Conservation (phyloP, 495 filamentous ascomycete species). For the Polyplosphaeria fusca region DNA sequence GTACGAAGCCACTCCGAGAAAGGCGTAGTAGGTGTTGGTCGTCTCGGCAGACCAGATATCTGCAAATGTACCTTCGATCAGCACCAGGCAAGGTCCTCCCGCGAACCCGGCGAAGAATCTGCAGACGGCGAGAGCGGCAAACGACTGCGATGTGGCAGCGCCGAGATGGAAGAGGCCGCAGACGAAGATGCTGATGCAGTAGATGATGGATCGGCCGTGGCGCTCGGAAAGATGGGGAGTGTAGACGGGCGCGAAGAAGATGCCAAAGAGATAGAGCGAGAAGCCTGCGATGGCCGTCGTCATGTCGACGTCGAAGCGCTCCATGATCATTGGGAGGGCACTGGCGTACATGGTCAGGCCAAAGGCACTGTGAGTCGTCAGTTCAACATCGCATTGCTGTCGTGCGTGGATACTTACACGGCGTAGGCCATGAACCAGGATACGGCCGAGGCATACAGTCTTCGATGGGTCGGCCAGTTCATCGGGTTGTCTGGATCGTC, state of each 20-base stretch:
- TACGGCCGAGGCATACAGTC: conserved; percentile 30
- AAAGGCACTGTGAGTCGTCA: conserved; percentile 27
- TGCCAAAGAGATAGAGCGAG: conserved; percentile 43
- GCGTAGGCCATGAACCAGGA: conserved; percentile 40
- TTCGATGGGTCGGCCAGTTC: conserved; percentile 34
- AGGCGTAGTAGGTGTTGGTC: conserved; percentile 41
- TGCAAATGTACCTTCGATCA: conserved; percentile 49
- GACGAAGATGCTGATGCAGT: conserved; percentile 37
- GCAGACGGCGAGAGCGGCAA: conserved; percentile 39
- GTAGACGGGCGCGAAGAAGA: conserved; percentile 44
- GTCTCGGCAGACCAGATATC: conserved; percentile 43
- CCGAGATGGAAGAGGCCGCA: conserved; percentile 44
- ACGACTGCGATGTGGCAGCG: conserved; percentile 37
- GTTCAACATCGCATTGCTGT: not conserved
- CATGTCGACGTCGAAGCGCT: conserved; percentile 23
- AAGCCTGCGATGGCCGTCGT: conserved; percentile 28
- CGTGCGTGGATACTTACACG: conserved; percentile 34
- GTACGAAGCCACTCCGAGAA: conserved; percentile 40
- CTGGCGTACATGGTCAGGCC: conserved; percentile 32
- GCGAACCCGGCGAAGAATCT: conserved; percentile 47
- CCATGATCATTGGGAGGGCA: conserved; percentile 17
- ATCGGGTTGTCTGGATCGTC: conserved; percentile 34
- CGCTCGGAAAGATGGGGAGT: conserved; percentile 44
- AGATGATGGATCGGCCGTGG: conserved; percentile 41
- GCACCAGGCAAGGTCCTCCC: conserved; percentile 45